Evolutionary conservation across 805 yeast species (phyloP).

Genomic region (Saccharomycodes ludwigii): DNA sequence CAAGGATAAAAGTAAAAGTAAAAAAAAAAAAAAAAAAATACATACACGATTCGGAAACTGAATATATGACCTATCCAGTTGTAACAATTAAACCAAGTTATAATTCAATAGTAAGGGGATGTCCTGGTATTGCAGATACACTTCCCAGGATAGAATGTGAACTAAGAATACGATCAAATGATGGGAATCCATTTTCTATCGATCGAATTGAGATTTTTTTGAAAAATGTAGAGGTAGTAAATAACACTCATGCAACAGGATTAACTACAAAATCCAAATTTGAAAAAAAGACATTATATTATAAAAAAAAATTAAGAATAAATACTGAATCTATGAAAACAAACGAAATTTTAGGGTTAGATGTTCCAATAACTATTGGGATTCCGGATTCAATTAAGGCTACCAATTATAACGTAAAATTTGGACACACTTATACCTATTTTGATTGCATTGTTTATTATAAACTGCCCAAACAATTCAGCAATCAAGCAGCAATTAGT

Average conservation of each 20-base stretch:
- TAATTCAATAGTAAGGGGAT: constrained; percentile 44
- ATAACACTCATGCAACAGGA: constrained; percentile 9
- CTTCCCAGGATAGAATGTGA: constrained; percentile 48
- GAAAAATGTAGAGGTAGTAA: constrained; percentile 33
- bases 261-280: constrained; percentile 13
- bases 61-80: constrained; percentile 19
- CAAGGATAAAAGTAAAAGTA: background rate
- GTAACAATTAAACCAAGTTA: constrained; percentile 37
- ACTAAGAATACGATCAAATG: constrained; percentile 39
- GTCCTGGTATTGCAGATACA: constrained; percentile 57
- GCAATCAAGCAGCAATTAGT: background rate
- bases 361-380: constrained; percentile 46
- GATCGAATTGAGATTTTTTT: constrained; percentile 37
- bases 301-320: constrained; percentile 24
- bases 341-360: constrained; percentile 38
- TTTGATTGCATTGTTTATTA: constrained; percentile 25
- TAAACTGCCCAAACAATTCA: constrained; percentile 6
- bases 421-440: constrained; percentile 36
- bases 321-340: constrained; percentile 6
- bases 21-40: background rate
- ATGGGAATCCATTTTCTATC: constrained; percentile 34
- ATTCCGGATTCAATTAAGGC: constrained; percentile 41
- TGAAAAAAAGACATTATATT: constrained; percentile 20
- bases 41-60: constrained; percentile 1
- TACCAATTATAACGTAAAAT: constrained; percentile 35